phyloP scores from a whole-genome alignment of 768 basidiomycete species.

The Auricularia sp. region DNA sequence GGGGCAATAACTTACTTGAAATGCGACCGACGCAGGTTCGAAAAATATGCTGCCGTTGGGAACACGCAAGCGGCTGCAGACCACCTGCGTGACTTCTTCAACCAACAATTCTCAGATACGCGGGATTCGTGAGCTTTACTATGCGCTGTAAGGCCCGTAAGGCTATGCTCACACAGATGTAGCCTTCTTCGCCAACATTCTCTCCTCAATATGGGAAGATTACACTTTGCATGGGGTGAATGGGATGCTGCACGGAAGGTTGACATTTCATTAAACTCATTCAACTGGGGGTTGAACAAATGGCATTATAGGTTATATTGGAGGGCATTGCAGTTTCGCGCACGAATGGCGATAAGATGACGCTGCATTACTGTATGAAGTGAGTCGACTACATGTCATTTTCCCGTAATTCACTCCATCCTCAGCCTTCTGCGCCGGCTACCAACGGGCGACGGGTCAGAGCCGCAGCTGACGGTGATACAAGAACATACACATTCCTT shows the following conservation, averaged over 20 bases:
- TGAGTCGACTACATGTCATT: constrained; percentile 15
- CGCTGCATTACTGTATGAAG: constrained; percentile 76
- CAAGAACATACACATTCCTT: constrained; percentile 67
- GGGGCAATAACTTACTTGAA: no score
- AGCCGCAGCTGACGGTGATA: constrained; percentile 55
- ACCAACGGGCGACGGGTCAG: constrained; percentile 34
- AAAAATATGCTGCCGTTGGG: constrained; percentile 50
- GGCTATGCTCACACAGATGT: background rate
- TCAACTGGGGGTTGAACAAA: background rate
- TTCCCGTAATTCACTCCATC: constrained; percentile 5
- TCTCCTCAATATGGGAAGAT: constrained; percentile 61
- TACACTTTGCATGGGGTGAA: constrained; percentile 67
- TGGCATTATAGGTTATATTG: constrained; percentile 41
- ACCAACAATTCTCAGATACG: constrained; percentile 72
- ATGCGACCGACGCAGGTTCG: constrained; percentile 38
- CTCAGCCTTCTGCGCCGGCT: constrained; percentile 63
- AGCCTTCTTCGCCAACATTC: constrained; percentile 77
- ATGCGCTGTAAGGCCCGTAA: background rate
- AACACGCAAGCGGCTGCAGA: constrained; percentile 63
- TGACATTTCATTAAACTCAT: constrained; percentile 4
- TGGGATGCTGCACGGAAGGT: constrained; percentile 61
- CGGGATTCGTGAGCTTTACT: constrained; percentile 60
- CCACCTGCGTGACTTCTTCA: constrained; percentile 68
- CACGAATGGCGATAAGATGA: constrained; percentile 56
- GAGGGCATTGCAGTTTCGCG: constrained; percentile 76